Conservation (phyloP, 1,284 basidiomycete species). For the Fistulinella cinereoalba region DNA sequence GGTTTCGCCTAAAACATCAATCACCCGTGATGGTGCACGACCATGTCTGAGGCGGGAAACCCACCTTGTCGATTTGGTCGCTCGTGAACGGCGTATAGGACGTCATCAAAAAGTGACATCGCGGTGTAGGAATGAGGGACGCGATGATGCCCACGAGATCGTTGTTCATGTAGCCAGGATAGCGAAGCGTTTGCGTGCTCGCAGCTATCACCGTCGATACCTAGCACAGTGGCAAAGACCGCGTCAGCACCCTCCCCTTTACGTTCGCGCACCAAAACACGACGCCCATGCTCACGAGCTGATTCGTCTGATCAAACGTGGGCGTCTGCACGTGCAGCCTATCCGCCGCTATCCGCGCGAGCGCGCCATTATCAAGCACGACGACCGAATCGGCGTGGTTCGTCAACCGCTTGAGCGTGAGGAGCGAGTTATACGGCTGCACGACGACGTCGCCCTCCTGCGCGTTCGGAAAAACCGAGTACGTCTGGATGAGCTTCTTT, state of each 20-base stretch:
- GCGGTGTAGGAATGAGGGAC: conserved; percentile 96
- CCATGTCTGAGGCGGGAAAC: conserved; percentile 7
- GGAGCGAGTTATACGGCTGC: conserved; percentile 95
- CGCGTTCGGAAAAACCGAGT: conserved; percentile 97
- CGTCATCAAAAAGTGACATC: conserved; percentile 99
- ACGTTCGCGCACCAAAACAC: not conserved
- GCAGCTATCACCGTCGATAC: conserved; percentile 96
- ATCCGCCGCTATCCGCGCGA: conserved; percentile 90
- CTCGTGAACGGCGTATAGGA: conserved; percentile 98
- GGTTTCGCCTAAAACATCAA: conserved; percentile 66
- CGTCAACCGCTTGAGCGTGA: conserved; percentile 93
- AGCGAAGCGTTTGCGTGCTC: conserved; percentile 94
- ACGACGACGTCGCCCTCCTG: conserved; percentile 93
- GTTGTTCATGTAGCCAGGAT: conserved; percentile 99
- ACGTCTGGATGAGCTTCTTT: conserved; percentile 99
- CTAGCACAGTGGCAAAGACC: conserved; percentile 38
- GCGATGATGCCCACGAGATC: conserved; percentile 97
- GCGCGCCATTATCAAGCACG: conserved; percentile 94
- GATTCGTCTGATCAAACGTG: conserved; percentile 93
- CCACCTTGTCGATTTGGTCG: conserved; percentile 90
- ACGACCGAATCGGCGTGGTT: conserved; percentile 98
- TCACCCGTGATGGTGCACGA: not conserved
- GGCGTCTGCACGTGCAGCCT: conserved; percentile 89
- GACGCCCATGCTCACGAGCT: conserved; percentile 57
- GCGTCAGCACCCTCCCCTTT: conserved; percentile 3